A percentile compares a stretch with the other conserved stretches of the same genome.
Evolutionary conservation across 345 rosid genomes (phyloP).

Genomic region (Euphorbia pulcherrima): DNA sequence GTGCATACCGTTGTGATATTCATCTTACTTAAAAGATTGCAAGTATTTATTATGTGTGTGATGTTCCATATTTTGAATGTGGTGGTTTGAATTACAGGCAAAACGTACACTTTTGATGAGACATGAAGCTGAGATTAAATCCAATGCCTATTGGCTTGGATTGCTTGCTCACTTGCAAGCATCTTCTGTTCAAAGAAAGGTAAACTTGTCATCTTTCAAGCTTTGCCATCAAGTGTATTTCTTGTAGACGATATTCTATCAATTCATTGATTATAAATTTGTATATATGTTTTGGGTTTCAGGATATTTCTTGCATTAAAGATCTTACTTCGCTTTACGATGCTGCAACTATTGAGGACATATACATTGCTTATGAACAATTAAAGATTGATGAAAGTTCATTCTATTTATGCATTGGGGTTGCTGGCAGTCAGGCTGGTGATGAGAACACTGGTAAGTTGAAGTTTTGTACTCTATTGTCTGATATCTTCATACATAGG

Average conservation of each 20-base stretch:
- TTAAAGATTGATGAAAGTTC: slow-evolving; percentile 77
- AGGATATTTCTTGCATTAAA: slow-evolving; percentile 91
- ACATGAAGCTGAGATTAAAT: slow-evolving; percentile 97
- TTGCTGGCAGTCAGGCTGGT: slow-evolving; percentile 85
- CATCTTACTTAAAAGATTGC: too few species aligned
- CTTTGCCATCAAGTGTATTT: not conserved
- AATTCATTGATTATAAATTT: not conserved
- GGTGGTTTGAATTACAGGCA: slow-evolving; percentile 51
- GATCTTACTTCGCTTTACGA: slow-evolving; percentile 80
- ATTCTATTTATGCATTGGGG: slow-evolving; percentile 83
- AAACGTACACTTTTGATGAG: slow-evolving; percentile 93
- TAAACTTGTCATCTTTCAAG: too few species aligned
- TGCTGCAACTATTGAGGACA: slow-evolving; percentile 81
- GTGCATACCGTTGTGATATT: too few species aligned
- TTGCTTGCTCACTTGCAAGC: slow-evolving; percentile 96
- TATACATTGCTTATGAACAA: slow-evolving; percentile 81
- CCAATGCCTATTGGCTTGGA: slow-evolving; percentile 99
- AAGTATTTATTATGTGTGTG: not conserved
- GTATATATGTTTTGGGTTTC: slow-evolving; percentile 18
- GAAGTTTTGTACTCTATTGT: too few species aligned
- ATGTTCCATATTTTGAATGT: not conserved
- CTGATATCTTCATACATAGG: too few species aligned
- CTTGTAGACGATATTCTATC: not conserved
- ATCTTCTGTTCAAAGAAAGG: slow-evolving; percentile 91
- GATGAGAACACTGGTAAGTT: slow-evolving; percentile 42